Base-by-base conservation (phyloP, 164 flowering plant species). In the Liriodendron chinense region DNA sequence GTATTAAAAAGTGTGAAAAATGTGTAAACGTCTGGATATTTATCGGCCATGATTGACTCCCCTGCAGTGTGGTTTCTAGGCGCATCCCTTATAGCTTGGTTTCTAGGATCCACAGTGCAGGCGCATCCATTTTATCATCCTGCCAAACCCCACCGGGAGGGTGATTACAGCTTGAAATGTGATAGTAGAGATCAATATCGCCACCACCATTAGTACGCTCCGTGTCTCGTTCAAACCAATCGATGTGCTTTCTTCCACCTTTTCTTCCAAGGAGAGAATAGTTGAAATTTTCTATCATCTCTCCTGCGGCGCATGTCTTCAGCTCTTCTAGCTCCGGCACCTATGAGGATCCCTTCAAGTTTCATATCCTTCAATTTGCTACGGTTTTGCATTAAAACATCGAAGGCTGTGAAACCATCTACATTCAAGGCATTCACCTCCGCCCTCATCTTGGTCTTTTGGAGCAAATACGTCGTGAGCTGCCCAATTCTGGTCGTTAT, bases 131-230 rank as follows among this genome's bases (percentile, higher is more conserved):
- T 16, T 14, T 9, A 8, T 48, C 59, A 3, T 48, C 72, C 24
- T 70, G 72, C 25, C 57, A 70, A 5, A 48, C 8, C 12, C 72
- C 72, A 7, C 72, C 72, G 5, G 72, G 72, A 48, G 72, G 72
- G 56, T 70, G 26, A 70, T 56, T n/a, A 3, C 72, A 14, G 72
- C 72, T 28, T 70, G 72, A 57, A 21, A 70, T 20, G 72, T 70
- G 2, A 70, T 6, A 1, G 59, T 70, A 9, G 56, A 56, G 5
- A 70, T 70, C 22, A 70, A 21, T 24, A 47, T 24, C 1, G 57
- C 59, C 14, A 70, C 72, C 16, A 70, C 56, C 61, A 70, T 47
- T 22, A 70, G 56, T 22, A 57, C 2, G 1, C 23, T 20, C 21
- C 72, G 57, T 22, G 24, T 70, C 57, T 21, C 18, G 22, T 14